These are phyloP conservation scores for Phaeodactylum tricornutum DNA, from an alignment of 108 stramenopile genomes.

Conservation along the genomic window DNA sequence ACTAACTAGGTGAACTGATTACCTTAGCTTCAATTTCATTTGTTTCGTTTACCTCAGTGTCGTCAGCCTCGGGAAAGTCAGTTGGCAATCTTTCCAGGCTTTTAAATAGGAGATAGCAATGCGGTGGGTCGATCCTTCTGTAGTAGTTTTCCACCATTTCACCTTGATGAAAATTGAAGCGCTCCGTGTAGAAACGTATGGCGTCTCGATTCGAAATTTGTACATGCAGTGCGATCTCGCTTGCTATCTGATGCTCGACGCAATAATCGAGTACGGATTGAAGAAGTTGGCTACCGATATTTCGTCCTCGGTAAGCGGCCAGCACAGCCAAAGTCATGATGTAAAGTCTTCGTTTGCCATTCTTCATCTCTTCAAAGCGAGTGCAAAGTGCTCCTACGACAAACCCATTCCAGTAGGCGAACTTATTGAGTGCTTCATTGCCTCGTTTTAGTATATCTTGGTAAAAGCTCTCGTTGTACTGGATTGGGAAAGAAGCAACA, in stretches of 20 bases:
- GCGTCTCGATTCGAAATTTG: conserved; percentile 92
- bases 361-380: conserved; percentile 29
- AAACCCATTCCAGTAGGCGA: conserved; percentile 81
- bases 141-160: conserved; percentile 94
- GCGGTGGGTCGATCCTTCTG: conserved; percentile 92
- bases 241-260: background rate
- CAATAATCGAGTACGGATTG: conserved; percentile 65
- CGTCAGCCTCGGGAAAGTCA: no score
- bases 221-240: conserved; percentile 89
- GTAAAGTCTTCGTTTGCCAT: conserved; percentile 54
- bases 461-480: conserved; percentile 88
- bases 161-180: conserved; percentile 84
- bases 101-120: conserved; percentile 90
- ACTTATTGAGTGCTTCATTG: conserved; percentile 59
- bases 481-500: conserved; percentile 79
- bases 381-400: conserved; percentile 82
- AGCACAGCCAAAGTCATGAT: conserved; percentile 97
- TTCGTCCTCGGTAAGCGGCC: conserved; percentile 83
- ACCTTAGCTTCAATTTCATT: no score
- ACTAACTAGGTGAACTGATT: no score
- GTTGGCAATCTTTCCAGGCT: conserved; percentile 29
- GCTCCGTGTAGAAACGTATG: conserved; percentile 79
- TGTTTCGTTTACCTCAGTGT: no score
- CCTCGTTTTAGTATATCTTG: conserved; percentile 49
- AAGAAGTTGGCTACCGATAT: conserved; percentile 86